Evolutionary conservation across 2,329 filamentous ascomycete genomes (phyloP).

Genomic region (Phyllosticta citriasiana): DNA sequence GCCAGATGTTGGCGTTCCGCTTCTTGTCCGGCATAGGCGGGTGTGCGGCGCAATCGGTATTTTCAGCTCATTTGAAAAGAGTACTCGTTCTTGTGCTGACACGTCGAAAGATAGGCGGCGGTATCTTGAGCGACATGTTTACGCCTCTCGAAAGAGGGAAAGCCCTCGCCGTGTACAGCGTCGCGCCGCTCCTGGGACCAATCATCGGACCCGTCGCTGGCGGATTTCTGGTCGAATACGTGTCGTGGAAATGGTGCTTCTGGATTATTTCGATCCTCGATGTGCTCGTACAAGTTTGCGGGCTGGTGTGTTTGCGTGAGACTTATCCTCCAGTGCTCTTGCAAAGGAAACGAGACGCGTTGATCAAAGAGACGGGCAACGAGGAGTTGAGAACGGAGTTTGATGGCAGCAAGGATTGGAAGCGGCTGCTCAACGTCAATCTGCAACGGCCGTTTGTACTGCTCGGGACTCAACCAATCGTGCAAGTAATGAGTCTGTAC

Average conservation of each 20-base stretch:
- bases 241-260: conserved; percentile 63
- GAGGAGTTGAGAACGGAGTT: conserved; percentile 43
- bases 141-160: conserved; percentile 41
- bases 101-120: conserved; percentile 46
- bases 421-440: conserved; percentile 33
- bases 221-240: conserved; percentile 57
- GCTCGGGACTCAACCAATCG: conserved; percentile 62
- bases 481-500: conserved; percentile 60
- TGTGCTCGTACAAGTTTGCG: conserved; percentile 48
- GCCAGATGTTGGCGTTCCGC: conserved; percentile 47
- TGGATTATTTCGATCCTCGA: conserved; percentile 54
- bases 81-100: not conserved
- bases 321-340: conserved; percentile 37
- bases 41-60: conserved; percentile 43
- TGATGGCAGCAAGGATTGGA: conserved; percentile 25
- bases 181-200: conserved; percentile 54
- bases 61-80: not conserved
- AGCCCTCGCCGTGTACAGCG: conserved; percentile 51
- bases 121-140: conserved; percentile 27
- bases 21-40: conserved; percentile 51
- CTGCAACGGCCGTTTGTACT: conserved; percentile 63
- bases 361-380: conserved; percentile 47
- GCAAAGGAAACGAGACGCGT: conserved; percentile 42
- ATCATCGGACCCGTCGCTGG: conserved; percentile 47
- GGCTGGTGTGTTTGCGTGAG: conserved; percentile 51